Evolutionary conservation across 352 stramenopile genomes (phyloP).

Genomic region (Pythium myriotylum): DNA sequence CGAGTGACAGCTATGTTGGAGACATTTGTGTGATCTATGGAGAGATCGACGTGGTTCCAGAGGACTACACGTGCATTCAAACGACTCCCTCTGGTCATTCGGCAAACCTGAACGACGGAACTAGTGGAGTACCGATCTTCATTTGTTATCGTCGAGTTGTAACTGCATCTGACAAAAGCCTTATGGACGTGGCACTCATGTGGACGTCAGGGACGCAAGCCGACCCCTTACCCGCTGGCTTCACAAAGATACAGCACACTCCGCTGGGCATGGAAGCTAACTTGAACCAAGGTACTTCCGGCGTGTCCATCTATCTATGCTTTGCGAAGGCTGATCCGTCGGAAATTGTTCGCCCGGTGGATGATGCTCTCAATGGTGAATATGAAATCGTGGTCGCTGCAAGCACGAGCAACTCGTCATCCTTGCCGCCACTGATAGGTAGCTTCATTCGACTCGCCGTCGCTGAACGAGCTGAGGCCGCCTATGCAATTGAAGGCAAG

Average conservation of each 20-base stretch:
- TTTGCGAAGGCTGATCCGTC: slow-evolving; percentile 60
- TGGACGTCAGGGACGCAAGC: slow-evolving; percentile 70
- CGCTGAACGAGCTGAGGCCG: slow-evolving; percentile 50
- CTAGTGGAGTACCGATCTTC: slow-evolving; percentile 73
- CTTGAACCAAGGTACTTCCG: slow-evolving; percentile 75
- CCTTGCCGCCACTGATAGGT: slow-evolving; percentile 32
- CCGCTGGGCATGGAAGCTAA: slow-evolving; percentile 88
- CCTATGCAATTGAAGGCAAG: slow-evolving; percentile 59
- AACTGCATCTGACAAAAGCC: slow-evolving; percentile 42
- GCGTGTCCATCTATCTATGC: slow-evolving; percentile 78
- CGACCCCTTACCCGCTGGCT: slow-evolving; percentile 64
- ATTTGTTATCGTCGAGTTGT: slow-evolving; percentile 70
- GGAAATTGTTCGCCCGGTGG: slow-evolving; percentile 59
- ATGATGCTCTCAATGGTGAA: slow-evolving; percentile 72
- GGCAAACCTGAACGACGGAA: slow-evolving; percentile 86
- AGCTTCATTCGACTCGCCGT: slow-evolving; percentile 68
- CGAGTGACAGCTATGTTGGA: slow-evolving; percentile 50
- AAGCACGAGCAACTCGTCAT: slow-evolving; percentile 1
- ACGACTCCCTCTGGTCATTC: slow-evolving; percentile 68
- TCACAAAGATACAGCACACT: slow-evolving; percentile 86
- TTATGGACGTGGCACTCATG: slow-evolving; percentile 80
- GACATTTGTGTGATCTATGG: slow-evolving; percentile 87
- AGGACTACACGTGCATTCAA: slow-evolving; percentile 75
- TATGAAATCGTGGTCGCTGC: slow-evolving; percentile 60
- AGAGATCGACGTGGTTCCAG: slow-evolving; percentile 82